Conservation (phyloP, 768 basidiomycete species). For the Russula olivacea region DNA sequence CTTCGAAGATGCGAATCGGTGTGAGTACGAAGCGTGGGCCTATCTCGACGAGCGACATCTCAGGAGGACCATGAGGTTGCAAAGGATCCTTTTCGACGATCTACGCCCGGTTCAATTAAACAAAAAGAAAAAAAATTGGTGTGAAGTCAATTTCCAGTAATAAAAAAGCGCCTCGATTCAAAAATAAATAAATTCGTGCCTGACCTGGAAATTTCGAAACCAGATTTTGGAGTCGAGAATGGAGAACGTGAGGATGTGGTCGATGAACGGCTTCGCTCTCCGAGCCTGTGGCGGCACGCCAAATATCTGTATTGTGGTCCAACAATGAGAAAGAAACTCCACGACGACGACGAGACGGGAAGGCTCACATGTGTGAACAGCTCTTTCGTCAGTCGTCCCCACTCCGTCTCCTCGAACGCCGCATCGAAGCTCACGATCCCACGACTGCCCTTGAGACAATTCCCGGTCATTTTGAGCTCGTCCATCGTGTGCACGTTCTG, state of each 20-base stretch:
- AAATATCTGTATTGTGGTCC: constrained; percentile 61
- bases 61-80: constrained; percentile 78
- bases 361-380: constrained; percentile 79
- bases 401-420: constrained; percentile 82
- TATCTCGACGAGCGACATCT: constrained; percentile 90
- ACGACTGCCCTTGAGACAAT: constrained; percentile 92
- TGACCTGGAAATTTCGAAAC: constrained; percentile 98
- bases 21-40: constrained; percentile 96
- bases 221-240: constrained; percentile 94
- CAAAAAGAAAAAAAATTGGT: too few relatives aligned
- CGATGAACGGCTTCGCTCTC: constrained; percentile 93
- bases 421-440: constrained; percentile 91
- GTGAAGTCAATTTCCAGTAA: not conserved
- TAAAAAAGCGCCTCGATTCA: not conserved
- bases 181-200: not conserved
- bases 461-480: constrained; percentile 98
- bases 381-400: constrained; percentile 85
- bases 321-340: too few relatives aligned
- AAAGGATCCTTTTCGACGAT: constrained; percentile 92
- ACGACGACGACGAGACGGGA: not conserved
- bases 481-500: constrained; percentile 99
- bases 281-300: constrained; percentile 89
- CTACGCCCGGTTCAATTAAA: constrained; percentile 46
- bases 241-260: constrained; percentile 96
- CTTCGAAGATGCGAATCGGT: constrained; percentile 97